Evolutionary conservation across 2,329 filamentous ascomycete species (phyloP), one percentile per base, ranked within the genome.

Genomic region (Penicillium crustosum): DNA sequence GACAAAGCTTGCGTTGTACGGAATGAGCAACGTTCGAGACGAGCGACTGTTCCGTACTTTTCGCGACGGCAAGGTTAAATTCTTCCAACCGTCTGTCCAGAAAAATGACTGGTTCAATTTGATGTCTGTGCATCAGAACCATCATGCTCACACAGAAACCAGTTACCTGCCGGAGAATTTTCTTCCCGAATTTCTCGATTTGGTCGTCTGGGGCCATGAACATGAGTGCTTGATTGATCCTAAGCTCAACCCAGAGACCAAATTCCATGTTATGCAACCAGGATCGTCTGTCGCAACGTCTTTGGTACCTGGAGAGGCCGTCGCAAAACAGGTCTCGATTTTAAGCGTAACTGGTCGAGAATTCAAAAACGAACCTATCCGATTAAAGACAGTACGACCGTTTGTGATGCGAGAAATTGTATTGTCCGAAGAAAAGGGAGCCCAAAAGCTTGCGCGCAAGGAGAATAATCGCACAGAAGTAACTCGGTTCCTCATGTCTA

Each of bases 261-360:
- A 89, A 0, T 99, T 99, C 66, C 87, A 94, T 66, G 93, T 99
- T 62, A 97, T 99, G 86, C 94, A 99, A 69, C 94, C 94, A 0
- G 94, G 94, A 0, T 99, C 94, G 0, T 97, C 94, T 0, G 89
- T 99, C 0, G 94, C 93, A 0, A 99, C 94, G 1, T 97, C 94
- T 0, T 80, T 99, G 0, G 87, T 94, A 9, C 89, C 90, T 0
- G 93, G 93, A 29, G 94, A 99, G 76, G 90, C 94, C 0, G 91
- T 92, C 1, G 81, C 91, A 8, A 99, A 99, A 72, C 90, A 97
- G 56, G 90, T 97, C 7, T 88, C 92, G 1, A 89, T 99, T 21
- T 73, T 97, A 49, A 94, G 83, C 65, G 80, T 99, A 52, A 94
- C 87, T 0, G 93, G 93, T 9, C 90, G 87, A 58, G 85, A 93